A percentile compares a stretch with the other conserved stretches of the same genome.
Conservation (phyloP, 371 early-diverging fungal genomes). For the Mortierella sp. region DNA sequence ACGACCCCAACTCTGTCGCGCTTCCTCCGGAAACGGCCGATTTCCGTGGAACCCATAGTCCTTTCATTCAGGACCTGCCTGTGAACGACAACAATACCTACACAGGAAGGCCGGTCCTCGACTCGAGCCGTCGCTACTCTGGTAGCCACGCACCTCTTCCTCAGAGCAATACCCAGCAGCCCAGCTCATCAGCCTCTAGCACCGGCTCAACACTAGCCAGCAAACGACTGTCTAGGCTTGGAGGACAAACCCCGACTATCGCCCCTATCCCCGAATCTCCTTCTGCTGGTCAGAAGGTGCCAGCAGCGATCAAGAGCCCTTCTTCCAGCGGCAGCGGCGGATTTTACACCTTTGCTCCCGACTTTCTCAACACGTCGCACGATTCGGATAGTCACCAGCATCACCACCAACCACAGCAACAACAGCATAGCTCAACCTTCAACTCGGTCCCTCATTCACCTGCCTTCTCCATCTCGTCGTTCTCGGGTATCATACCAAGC, state of each 20-base stretch:
- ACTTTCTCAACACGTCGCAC: conserved; percentile 10
- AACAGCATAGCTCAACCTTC: conserved; percentile 5
- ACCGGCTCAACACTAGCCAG: conserved; percentile 4
- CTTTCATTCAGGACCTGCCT: conserved; percentile 10
- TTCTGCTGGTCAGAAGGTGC: conserved; percentile 6
- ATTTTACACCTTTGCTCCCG: conserved; percentile 34
- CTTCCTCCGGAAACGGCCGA: conserved; percentile 3
- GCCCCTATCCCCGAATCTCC: conserved; percentile 18
- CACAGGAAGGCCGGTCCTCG: conserved; percentile 30
- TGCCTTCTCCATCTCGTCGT: conserved; percentile 40
- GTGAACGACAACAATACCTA: conserved; percentile 36
- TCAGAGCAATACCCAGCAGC: conserved; percentile 9
- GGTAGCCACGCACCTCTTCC: conserved; percentile 9
- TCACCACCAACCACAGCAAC: too few relatives aligned
- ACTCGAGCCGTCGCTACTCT: conserved; percentile 41
- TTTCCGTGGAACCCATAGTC: conserved; percentile 3
- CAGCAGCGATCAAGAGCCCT: too few relatives aligned
- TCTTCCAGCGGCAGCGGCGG: conserved; percentile 3
- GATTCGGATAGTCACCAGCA: conserved; percentile 15
- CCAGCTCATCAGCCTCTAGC: too few relatives aligned
- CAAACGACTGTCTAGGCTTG: conserved; percentile 19
- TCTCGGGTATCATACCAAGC: conserved; percentile 41
- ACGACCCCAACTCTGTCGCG: neutral
- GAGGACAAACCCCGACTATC: conserved; percentile 18
- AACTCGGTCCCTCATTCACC: conserved; percentile 34